Evolutionary conservation across 805 yeast genomes (phyloP).

Genomic region (Yarrowia keelungensis): DNA sequence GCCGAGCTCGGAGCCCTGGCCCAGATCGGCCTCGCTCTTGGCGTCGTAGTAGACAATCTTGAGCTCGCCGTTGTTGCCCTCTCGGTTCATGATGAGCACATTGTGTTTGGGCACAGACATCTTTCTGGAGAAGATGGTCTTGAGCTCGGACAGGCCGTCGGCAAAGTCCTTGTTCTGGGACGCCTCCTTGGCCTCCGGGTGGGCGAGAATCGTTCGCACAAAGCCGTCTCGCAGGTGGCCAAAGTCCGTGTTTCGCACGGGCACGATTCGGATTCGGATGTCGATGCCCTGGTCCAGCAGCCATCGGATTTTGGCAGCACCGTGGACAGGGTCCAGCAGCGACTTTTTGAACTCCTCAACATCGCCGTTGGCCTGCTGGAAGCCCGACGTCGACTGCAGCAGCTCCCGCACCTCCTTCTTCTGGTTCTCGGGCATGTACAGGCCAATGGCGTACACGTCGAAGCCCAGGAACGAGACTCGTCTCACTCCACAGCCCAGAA

Average conservation of each 20-base stretch:
- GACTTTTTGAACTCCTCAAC: conserved; percentile 40
- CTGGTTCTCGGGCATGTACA: conserved; percentile 75
- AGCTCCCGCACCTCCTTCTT: conserved; percentile 42
- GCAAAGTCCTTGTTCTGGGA: conserved; percentile 55
- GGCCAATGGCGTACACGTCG: conserved; percentile 86
- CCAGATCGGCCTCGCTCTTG: conserved; percentile 47
- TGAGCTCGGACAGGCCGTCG: conserved; percentile 72
- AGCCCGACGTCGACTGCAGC: conserved; percentile 40
- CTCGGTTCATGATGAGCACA: conserved; percentile 64
- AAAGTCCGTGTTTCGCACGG: conserved; percentile 90
- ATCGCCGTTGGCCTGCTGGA: conserved; percentile 34
- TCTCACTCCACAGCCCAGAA: conserved; percentile 83
- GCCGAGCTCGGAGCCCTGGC: conserved; percentile 59
- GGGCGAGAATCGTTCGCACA: conserved; percentile 76
- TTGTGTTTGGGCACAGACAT: conserved; percentile 81
- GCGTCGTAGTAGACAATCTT: conserved; percentile 55
- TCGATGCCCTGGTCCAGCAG: conserved; percentile 66
- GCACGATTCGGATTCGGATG: conserved; percentile 77
- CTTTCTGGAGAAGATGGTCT: conserved; percentile 65
- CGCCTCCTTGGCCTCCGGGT: conserved; percentile 60
- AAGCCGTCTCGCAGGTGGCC: conserved; percentile 90
- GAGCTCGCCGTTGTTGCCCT: conserved; percentile 55
- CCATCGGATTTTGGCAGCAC: conserved; percentile 61
- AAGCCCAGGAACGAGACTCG: conserved; percentile 81
- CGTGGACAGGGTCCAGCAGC: conserved; percentile 57